phyloP scores from a whole-genome alignment of 305 asterid genomes.

The Fraxinus latifolia region DNA sequence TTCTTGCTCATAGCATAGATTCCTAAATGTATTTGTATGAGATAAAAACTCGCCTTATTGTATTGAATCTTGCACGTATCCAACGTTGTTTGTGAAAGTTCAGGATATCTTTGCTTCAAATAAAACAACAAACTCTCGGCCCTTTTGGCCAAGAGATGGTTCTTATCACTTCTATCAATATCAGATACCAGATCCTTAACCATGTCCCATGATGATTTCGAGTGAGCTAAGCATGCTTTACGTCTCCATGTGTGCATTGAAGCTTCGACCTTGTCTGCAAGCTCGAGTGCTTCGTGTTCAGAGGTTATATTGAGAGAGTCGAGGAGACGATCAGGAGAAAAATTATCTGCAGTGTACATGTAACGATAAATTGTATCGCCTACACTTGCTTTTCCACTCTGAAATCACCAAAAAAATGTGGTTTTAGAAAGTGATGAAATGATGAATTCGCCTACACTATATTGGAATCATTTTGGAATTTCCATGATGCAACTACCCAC shows the following conservation, averaged over 20 bases:
- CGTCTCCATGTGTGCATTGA: slow-evolving; percentile 84
- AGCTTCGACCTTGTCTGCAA: slow-evolving; percentile 82
- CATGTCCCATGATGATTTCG: slow-evolving; percentile 83
- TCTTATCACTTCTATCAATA: slow-evolving; percentile 66
- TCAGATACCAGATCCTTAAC: slow-evolving; percentile 78
- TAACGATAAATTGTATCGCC: slow-evolving; percentile 74
- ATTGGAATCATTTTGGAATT: not conserved
- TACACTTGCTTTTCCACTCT: slow-evolving; percentile 80
- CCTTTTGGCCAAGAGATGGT: slow-evolving; percentile 58
- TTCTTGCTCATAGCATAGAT: not conserved
- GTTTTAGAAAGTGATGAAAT: not conserved
- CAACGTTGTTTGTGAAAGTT: slow-evolving; percentile 81
- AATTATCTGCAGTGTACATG: slow-evolving; percentile 57
- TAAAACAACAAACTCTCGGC: slow-evolving; percentile 67
- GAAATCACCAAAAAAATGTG: slow-evolving; percentile 10
- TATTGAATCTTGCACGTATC: slow-evolving; percentile 81
- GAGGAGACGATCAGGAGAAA: slow-evolving; percentile 61
- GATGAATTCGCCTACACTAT: not conserved
- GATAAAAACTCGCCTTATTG: slow-evolving; percentile 53
- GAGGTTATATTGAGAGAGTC: slow-evolving; percentile 59
- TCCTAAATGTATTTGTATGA: not conserved
- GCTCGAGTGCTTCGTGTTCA: slow-evolving; percentile 85
- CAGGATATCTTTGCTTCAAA: slow-evolving; percentile 80
- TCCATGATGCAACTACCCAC: slow-evolving; percentile 28
- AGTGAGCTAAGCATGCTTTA: slow-evolving; percentile 52